Evolutionary conservation across 352 stramenopile species (phyloP), one percentile per base, ranked within the genome.

Genomic region (Phytophthora syringae): DNA sequence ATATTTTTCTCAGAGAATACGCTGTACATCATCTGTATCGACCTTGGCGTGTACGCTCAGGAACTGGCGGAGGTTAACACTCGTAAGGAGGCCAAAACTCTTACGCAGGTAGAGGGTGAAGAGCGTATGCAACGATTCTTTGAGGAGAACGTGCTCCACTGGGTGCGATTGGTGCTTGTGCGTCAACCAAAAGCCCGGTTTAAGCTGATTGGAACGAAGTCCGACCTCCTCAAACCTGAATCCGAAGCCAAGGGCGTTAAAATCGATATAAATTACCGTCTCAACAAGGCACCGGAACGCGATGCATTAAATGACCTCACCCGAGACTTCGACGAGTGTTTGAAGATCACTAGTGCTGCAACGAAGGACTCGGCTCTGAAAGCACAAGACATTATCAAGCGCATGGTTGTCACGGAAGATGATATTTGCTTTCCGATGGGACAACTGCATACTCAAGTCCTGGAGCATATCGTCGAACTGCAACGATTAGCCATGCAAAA

Each of bases 1-100:
- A 7, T 73, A 12, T 73, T 69, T 24, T 73, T 60, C 20, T 68
- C 58, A 4, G 28, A 52, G 18, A 60, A 53, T 0, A 69, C 51
- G 3, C 16, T 54, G 11, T 69, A 73, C 39, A 21, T 72, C 12
- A 0, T 72, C 0, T 72, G 64, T 18, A 48, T 72, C 6, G 45
- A 67, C 15, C 15, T 72, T 22, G 15, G 37, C 7, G 24, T 1
- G 2, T 72, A 68, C 24, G n/a, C 34, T 13, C 5, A 51, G 3
- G 42, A 50, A 22, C 32, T 53, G 3, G 5, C 22, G 12, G 39
- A 60, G 16, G 12, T 40, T n/a, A n/a, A n/a, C n/a, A n/a, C n/a
- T n/a, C n/a, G n/a, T n/a, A n/a, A n/a, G n/a, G n/a, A n/a, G n/a
- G n/a, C n/a, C 21, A 20, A 12, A 50, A 3, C 15, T 6, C 18